phyloP scores from a whole-genome alignment of 768 basidiomycete genomes.

The Obba rivulosa region DNA sequence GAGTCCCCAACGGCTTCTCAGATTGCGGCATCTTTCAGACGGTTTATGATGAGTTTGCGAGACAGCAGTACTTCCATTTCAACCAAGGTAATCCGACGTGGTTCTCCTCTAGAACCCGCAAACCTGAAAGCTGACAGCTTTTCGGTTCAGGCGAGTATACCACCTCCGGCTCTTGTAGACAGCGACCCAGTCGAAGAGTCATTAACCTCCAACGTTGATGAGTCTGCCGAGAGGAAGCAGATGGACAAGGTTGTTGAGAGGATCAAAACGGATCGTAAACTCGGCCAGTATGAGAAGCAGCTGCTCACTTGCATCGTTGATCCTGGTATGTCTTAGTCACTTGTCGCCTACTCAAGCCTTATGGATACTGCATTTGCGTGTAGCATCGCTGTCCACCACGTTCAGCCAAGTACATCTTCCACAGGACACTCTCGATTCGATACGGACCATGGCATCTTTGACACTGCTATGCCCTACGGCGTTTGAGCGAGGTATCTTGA shows the following conservation, averaged over 20 bases:
- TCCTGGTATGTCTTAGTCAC: constrained; percentile 40
- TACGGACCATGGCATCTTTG: constrained; percentile 86
- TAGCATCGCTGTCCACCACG: constrained; percentile 73
- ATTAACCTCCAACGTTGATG: too few species aligned
- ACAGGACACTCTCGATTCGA: constrained; percentile 81
- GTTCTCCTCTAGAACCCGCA: too few species aligned
- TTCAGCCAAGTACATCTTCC: constrained; percentile 89
- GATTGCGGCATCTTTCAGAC: too few species aligned
- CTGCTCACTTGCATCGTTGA: constrained; percentile 86
- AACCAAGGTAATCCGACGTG: too few species aligned
- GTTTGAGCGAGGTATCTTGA: constrained; percentile 84
- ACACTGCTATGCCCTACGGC: constrained; percentile 84
- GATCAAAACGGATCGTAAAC: constrained; percentile 66
- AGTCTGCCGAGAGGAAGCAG: constrained; percentile 18
- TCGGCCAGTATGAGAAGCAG: constrained; percentile 78
- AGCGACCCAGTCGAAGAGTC: too few species aligned
- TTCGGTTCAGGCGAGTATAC: too few species aligned
- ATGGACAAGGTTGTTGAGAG: constrained; percentile 72
- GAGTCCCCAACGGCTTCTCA: too few species aligned
- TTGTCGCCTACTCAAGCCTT: neutral
- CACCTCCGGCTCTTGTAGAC: too few species aligned
- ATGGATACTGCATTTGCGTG: constrained; percentile 10
- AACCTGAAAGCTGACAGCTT: too few species aligned
- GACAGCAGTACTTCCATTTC: too few species aligned
- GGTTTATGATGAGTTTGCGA: too few species aligned